A percentile compares a stretch with the other conserved stretches of the same genome.
These are phyloP conservation scores for Triticum timopheevii DNA, from an alignment of 176 grass and related monocot genomes.

Conservation along the genomic window DNA sequence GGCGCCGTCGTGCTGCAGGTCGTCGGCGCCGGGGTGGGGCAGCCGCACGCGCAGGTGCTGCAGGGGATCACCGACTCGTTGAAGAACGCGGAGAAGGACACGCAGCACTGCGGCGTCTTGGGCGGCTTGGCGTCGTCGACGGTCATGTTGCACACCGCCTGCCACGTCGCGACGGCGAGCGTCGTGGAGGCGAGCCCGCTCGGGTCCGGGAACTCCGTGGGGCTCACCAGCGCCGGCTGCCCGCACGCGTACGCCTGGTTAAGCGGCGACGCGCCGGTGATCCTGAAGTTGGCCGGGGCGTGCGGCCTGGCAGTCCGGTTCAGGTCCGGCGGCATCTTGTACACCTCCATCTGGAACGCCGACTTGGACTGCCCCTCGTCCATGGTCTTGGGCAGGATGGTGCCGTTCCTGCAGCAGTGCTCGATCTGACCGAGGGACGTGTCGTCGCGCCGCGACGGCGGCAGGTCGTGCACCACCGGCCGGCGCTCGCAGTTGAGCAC, in stretches of 20 bases:
- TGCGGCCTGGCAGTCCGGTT: constrained; percentile 44
- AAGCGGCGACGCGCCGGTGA: constrained; percentile 47
- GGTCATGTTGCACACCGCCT: constrained; percentile 70
- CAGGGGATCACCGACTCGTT: constrained; percentile 81
- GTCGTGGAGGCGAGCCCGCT: constrained; percentile 52
- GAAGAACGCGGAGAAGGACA: constrained; percentile 68
- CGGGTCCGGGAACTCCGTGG: constrained; percentile 49
- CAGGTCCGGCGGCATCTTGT: constrained; percentile 85
- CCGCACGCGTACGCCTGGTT: constrained; percentile 58
- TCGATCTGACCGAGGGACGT: constrained; percentile 34
- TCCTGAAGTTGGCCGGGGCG: constrained; percentile 49
- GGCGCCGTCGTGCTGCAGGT: constrained; percentile 52
- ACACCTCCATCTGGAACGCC: constrained; percentile 85
- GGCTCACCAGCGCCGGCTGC: constrained; percentile 43
- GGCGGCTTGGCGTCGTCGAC: background rate
- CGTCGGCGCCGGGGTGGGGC: constrained; percentile 1
- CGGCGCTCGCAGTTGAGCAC: constrained; percentile 61
- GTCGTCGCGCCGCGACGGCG: constrained; percentile 47
- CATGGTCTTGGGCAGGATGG: constrained; percentile 66
- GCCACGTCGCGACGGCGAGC: constrained; percentile 52
- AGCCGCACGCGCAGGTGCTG: constrained; percentile 83
- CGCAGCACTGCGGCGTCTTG: constrained; percentile 57
- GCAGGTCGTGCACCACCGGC: constrained; percentile 54
- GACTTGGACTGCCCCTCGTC: constrained; percentile 53
- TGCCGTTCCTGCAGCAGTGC: constrained; percentile 83